Base-by-base conservation (phyloP, 1,284 basidiomycete species). In the Austroboletus olivaceoglutinosus region DNA sequence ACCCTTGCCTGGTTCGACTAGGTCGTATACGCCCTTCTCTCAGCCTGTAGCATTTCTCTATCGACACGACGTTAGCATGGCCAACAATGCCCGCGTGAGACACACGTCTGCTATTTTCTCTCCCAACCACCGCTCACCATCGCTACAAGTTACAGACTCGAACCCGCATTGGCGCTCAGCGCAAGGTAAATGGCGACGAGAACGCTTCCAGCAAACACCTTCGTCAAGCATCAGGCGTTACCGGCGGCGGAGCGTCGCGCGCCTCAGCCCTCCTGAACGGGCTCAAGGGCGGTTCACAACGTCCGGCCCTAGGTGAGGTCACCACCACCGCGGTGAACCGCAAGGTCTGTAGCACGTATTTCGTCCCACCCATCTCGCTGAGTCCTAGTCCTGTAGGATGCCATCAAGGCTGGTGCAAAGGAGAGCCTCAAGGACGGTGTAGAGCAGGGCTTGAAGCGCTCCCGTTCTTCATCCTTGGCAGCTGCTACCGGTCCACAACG, bases 251-350 rank as follows among this genome's bases (percentile, higher is more conserved):
- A 52, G 71, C 76, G 43, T 71, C 78, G 51, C 79, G 82, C 57
- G 67, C 77, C 38, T 67, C 78, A 40, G 77, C 80, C 57, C 62
- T 79, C 59, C 71, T 79, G 53, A 76, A 75, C 58, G 75, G 68
- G 31, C 61, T 70, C 52, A 83, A 81, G 67, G 61, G 63, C 27
- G 73, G 64, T 43, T 58, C 72, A 39, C 74, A 78, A 59, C 80
- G 86, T 58, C 74, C 81, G 27, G 86, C 81, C 47, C 77, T 90
- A 48, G 78, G 80, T 54, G 88, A 90, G 71, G 85, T 90, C 54
- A 85, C 84, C 19, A 79, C 76, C 30, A 76, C 75, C 48, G 82
- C 86, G 52, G 80, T 89, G 46, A 90, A 89, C 68, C 81, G 83
- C 65, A 89, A 85, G 74, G 87, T 85, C 66, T 58, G 77, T 73